These are phyloP conservation scores for Chlorella sp. DNA, from an alignment of 139 green algal species.

Conservation along the genomic window DNA sequence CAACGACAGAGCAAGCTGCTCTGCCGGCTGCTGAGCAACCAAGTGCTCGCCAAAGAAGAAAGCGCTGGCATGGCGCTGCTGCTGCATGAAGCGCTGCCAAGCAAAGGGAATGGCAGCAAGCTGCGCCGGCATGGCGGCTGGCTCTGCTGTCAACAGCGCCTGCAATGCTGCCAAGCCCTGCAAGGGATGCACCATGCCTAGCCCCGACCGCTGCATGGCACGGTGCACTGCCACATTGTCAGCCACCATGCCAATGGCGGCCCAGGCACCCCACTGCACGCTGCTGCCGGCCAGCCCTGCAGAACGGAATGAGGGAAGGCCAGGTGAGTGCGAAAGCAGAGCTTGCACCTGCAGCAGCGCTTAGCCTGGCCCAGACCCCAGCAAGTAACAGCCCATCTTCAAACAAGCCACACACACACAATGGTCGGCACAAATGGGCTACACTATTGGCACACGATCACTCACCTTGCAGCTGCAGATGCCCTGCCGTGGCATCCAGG, in stretches of 20 bases:
- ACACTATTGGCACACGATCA: too few relatives aligned
- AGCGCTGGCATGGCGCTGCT: neutral
- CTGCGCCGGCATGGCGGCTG: neutral
- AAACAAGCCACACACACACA: neutral
- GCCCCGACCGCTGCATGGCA: slow-evolving; percentile 67
- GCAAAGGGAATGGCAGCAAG: slow-evolving; percentile 26
- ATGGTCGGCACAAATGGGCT: too few relatives aligned
- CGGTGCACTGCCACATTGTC: slow-evolving; percentile 30
- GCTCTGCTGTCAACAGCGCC: neutral
- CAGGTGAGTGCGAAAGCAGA: neutral
- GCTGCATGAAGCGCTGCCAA: slow-evolving; percentile 15
- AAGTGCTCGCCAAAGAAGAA: slow-evolving; percentile 17
- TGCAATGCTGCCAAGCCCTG: slow-evolving; percentile 57
- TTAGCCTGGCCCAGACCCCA: neutral
- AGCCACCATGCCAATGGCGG: slow-evolving; percentile 59
- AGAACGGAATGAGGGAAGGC: neutral
- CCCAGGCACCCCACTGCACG: slow-evolving; percentile 72
- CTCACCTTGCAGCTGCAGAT: slow-evolving; percentile 1
- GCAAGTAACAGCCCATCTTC: neutral
- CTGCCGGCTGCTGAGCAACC: too few relatives aligned
- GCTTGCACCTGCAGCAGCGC: too few relatives aligned
- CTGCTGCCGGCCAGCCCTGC: slow-evolving; percentile 38
- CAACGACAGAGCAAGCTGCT: neutral
- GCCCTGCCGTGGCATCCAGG: slow-evolving; percentile 38
- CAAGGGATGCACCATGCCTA: slow-evolving; percentile 65